Evolutionary conservation across 2,329 filamentous ascomycete genomes (phyloP).

Genomic region (Neopestalotiopsis clavispora): DNA sequence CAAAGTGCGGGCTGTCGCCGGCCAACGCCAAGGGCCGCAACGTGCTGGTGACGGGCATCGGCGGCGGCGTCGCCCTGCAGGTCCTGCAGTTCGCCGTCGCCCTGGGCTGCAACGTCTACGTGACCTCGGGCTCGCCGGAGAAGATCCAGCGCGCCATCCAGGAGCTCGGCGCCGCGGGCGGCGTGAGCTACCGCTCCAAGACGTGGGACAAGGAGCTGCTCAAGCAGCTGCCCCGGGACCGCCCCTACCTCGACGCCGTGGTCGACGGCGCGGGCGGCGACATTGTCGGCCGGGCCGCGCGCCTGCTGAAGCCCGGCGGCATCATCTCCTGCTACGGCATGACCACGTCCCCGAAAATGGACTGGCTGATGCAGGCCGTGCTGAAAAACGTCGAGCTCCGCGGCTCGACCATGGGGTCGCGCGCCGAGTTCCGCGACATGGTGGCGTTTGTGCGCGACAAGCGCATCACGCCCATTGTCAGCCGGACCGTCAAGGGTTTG

Average conservation of each 20-base stretch:
- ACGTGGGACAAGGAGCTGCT: conserved; percentile 82
- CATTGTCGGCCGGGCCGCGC: conserved; percentile 71
- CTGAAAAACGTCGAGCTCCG: conserved; percentile 86
- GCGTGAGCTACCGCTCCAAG: conserved; percentile 79
- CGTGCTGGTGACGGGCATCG: conserved; percentile 87
- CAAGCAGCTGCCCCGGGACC: conserved; percentile 64
- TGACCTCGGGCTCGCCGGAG: conserved; percentile 74
- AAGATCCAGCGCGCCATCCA: conserved; percentile 76
- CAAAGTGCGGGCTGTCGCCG: conserved; percentile 69
- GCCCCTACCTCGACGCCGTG: conserved; percentile 77
- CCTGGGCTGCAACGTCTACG: conserved; percentile 77
- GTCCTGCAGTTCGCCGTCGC: conserved; percentile 80
- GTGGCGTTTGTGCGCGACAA: conserved; percentile 77
- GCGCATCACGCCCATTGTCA: conserved; percentile 78
- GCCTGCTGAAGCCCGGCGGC: conserved; percentile 79
- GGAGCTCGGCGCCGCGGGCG: conserved; percentile 74
- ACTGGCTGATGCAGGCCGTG: conserved; percentile 83
- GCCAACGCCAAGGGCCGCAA: conserved; percentile 65
- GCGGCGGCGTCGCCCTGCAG: conserved; percentile 87
- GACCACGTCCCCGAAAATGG: conserved; percentile 85
- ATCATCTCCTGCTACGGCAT: conserved; percentile 90
- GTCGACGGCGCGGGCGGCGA: conserved; percentile 92
- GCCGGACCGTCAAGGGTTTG: conserved; percentile 73
- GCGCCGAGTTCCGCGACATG: conserved; percentile 91
- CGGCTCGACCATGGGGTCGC: conserved; percentile 90